Conservation (phyloP, 106 monocot genomes). For the Phalaenopsis equestris region DNA sequence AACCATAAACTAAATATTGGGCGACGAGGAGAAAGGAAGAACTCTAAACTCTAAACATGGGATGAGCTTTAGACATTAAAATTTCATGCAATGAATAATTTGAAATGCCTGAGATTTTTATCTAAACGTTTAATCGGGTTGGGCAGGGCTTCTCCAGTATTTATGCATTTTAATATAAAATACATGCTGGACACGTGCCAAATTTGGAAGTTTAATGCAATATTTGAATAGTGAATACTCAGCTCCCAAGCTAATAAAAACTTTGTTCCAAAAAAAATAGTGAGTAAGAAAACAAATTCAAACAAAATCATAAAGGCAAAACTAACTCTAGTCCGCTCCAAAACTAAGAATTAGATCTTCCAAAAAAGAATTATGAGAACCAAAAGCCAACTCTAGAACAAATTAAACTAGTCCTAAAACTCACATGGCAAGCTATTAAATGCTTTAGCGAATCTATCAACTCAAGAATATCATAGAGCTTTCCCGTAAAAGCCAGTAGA, state of each 20-base stretch:
- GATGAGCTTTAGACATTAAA: too few species aligned
- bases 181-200: too few species aligned
- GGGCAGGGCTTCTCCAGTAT: too few species aligned
- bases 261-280: not conserved
- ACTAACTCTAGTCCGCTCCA: not conserved
- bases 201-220: not conserved
- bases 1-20: too few species aligned
- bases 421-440: constrained; percentile 50
- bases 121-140: too few species aligned
- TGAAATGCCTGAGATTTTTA: too few species aligned
- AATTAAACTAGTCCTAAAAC: constrained; percentile 1
- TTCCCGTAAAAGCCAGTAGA: constrained; percentile 79
- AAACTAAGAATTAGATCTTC: not conserved
- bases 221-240: not conserved
- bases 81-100: too few species aligned
- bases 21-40: too few species aligned
- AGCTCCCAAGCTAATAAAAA: not conserved
- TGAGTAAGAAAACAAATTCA: not conserved
- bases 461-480: constrained; percentile 54
- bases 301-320: not conserved
- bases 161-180: too few species aligned
- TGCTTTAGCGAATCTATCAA: constrained; percentile 35
- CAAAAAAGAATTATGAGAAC: not conserved
- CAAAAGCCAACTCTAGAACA: not conserved
- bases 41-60: too few species aligned